phyloP scores from a whole-genome alignment of 2,329 filamentous ascomycete genomes.

The Sporothrix pallida region DNA sequence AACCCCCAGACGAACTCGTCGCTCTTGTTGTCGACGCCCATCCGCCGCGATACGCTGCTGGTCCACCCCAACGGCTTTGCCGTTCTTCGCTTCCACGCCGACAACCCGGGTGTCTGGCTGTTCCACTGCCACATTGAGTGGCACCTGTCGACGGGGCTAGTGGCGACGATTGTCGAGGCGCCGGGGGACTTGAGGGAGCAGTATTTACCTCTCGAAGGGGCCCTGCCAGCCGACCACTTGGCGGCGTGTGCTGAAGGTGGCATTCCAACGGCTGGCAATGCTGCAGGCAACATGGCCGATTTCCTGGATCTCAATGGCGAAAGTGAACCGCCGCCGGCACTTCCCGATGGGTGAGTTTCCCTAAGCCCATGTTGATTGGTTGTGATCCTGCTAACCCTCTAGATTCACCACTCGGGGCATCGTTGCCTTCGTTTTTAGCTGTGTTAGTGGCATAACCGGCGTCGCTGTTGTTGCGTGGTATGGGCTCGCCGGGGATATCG shows the following conservation, averaged over 20 bases:
- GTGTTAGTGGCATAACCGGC: conserved; percentile 12
- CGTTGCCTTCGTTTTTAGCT: neutral
- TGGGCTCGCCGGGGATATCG: neutral
- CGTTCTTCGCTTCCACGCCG: conserved; percentile 57
- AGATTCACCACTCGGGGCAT: neutral
- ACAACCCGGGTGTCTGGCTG: conserved; percentile 55
- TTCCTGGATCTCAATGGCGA: conserved; percentile 41
- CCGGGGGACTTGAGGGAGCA: conserved; percentile 52
- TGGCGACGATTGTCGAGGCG: conserved; percentile 51
- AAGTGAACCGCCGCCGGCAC: conserved; percentile 33
- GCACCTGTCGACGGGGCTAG: conserved; percentile 57
- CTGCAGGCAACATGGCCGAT: conserved; percentile 39
- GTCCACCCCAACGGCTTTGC: conserved; percentile 54
- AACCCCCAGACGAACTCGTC: conserved; percentile 43
- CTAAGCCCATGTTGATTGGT: conserved; percentile 46
- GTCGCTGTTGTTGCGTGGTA: conserved; percentile 20
- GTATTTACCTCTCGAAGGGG: conserved; percentile 42
- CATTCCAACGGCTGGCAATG: conserved; percentile 39
- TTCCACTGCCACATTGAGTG: conserved; percentile 63
- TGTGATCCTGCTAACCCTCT: neutral
- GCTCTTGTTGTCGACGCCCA: conserved; percentile 57
- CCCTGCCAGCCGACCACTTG: conserved; percentile 63
- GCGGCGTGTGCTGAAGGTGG: conserved; percentile 57
- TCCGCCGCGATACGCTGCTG: conserved; percentile 57
- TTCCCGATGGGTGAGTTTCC: conserved; percentile 61